A percentile compares a stretch with the other conserved stretches of the same genome.
Evolutionary conservation across 306 rosid genomes (phyloP).

Genomic region (Cyamopsis tetragonoloba): DNA sequence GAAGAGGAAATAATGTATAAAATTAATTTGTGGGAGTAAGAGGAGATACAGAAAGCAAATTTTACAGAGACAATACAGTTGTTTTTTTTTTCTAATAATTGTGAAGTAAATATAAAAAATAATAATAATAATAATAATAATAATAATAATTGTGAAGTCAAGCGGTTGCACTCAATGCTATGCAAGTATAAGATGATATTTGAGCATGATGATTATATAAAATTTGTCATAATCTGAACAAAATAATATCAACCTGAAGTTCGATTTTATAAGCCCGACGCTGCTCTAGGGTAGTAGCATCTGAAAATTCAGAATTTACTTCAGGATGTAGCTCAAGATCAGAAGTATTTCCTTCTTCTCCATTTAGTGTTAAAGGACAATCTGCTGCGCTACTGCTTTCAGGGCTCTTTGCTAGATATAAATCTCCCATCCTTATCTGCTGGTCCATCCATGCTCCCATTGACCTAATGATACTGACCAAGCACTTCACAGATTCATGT

Average conservation of each 20-base stretch:
- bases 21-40: constrained; percentile 3
- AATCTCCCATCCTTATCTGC: constrained; percentile 68
- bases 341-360: constrained; percentile 74
- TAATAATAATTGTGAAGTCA: no score
- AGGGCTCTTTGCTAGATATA: constrained; percentile 49
- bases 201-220: constrained; percentile 9
- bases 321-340: constrained; percentile 82
- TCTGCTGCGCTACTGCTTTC: constrained; percentile 59
- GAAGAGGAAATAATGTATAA: constrained; percentile 10
- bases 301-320: constrained; percentile 67
- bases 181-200: constrained; percentile 15
- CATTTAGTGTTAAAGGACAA: constrained; percentile 44
- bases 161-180: constrained; percentile 6
- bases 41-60: neutral
- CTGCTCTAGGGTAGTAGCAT: constrained; percentile 89
- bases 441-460: constrained; percentile 99
- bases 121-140: no score
- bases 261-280: constrained; percentile 91
- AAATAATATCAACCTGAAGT: constrained; percentile 71
- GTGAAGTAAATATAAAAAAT: no score
- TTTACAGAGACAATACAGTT: constrained; percentile 14
- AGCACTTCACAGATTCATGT: constrained; percentile 93
- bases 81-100: no score
- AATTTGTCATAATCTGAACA: constrained; percentile 4
- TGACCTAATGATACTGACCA: constrained; percentile 81